Evolutionary conservation across 805 yeast genomes (phyloP).

Genomic region (Saturnispora kantuleensis): DNA sequence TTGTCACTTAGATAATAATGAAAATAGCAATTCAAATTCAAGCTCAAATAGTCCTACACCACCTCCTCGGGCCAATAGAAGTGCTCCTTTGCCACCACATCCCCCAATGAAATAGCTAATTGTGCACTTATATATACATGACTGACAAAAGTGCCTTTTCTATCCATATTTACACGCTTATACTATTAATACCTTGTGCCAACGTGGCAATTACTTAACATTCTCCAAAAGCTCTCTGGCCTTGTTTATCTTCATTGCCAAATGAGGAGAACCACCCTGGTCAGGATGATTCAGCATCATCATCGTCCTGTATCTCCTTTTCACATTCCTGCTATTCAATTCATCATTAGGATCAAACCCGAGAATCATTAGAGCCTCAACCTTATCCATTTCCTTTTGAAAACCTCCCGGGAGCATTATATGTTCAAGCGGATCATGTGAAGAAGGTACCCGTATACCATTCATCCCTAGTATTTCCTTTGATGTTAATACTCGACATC

Average conservation of each 20-base stretch:
- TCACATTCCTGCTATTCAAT: conserved; percentile 40
- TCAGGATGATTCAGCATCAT: conserved; percentile 87
- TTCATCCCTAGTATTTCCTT: conserved; percentile 33
- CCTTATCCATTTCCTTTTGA: conserved; percentile 52
- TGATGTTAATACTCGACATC: conserved; percentile 26
- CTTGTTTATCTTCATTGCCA: conserved; percentile 79
- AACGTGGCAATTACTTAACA: neutral
- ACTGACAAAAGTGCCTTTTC: too few species aligned
- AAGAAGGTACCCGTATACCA: conserved; percentile 18
- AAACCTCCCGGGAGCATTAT: conserved; percentile 49
- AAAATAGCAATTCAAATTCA: neutral
- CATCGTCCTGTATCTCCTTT: conserved; percentile 60
- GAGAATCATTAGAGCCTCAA: conserved; percentile 59
- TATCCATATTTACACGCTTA: too few species aligned
- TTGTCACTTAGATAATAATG: conserved; percentile 7
- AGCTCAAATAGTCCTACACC: neutral
- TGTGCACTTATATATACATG: too few species aligned
- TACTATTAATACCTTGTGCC: too few species aligned
- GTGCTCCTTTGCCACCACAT: neutral
- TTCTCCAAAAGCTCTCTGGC: conserved; percentile 76
- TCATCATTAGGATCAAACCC: conserved; percentile 49
- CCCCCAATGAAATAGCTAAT: neutral
- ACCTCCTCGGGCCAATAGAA: too few species aligned
- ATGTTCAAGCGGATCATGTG: neutral
- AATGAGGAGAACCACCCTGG: conserved; percentile 72